phyloP scores from a whole-genome alignment of 1,284 basidiomycete genomes.

The Austroboletus sp. region DNA sequence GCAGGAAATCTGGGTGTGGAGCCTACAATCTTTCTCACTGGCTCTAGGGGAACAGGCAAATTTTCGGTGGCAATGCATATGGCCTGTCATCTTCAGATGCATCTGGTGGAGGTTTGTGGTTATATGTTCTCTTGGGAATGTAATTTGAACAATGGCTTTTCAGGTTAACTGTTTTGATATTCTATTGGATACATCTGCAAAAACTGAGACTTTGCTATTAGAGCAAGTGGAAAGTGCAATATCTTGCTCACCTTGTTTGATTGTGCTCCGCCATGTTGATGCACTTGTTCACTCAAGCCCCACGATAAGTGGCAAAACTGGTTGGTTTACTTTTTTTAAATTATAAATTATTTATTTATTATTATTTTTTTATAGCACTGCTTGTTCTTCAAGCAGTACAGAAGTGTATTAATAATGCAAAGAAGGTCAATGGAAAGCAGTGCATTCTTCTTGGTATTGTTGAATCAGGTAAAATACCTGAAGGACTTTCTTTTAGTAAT shows the following conservation, averaged over 20 bases:
- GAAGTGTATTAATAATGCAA: conserved; percentile 54
- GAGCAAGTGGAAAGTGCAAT: conserved; percentile 77
- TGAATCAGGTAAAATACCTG: conserved; percentile 62
- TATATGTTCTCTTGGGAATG: not conserved
- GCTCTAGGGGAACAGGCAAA: conserved; percentile 71
- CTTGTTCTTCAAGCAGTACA: conserved; percentile 55
- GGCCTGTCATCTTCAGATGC: conserved; percentile 64
- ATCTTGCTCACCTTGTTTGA: conserved; percentile 77
- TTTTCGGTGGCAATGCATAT: conserved; percentile 53
- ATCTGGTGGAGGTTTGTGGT: conserved; percentile 66
- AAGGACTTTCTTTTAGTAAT: conserved; percentile 81
- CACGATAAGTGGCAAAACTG: conserved; percentile 64
- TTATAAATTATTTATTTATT: not conserved
- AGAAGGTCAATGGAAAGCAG: conserved; percentile 56
- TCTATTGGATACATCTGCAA: conserved; percentile 72
- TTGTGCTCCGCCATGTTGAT: conserved; percentile 81
- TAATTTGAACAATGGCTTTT: not conserved
- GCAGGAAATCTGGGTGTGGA: conserved; percentile 57
- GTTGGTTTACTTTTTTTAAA: not conserved
- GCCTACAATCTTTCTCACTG: conserved; percentile 66
- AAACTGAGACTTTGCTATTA: conserved; percentile 72
- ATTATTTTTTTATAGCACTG: conserved; percentile 39
- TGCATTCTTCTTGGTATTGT: conserved; percentile 71
- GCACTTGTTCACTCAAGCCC: conserved; percentile 69
- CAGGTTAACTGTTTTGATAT: conserved; percentile 85